phyloP scores from a whole-genome alignment of 2,329 filamentous ascomycete genomes.

The Ophiostoma ulmi region DNA sequence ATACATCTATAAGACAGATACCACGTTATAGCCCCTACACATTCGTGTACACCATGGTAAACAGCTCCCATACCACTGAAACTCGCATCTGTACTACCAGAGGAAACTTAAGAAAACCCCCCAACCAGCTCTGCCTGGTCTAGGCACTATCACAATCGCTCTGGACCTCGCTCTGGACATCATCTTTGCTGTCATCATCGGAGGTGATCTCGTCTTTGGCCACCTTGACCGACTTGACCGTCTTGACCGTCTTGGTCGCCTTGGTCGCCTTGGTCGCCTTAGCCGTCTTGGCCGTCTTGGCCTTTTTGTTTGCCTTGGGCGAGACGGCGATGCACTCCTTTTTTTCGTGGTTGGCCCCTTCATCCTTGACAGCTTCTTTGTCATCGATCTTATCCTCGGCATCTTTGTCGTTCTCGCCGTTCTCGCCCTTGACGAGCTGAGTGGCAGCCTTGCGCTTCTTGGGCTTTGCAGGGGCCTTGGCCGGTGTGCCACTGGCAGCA shows the following conservation, averaged over 20 bases:
- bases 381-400: background rate
- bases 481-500: background rate
- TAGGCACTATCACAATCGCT: background rate
- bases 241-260: background rate
- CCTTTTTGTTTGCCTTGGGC: constrained; percentile 6
- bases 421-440: background rate
- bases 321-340: background rate
- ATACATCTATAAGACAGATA: background rate
- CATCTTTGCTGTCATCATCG: background rate
- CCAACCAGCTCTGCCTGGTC: background rate
- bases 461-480: background rate
- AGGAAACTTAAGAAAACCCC: background rate
- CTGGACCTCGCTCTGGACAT: background rate
- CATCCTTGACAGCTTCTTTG: background rate
- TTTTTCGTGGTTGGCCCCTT: background rate
- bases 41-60: background rate
- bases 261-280: background rate
- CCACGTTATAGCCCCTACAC: too few relatives aligned
- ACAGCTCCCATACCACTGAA: background rate
- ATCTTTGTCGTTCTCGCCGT: background rate
- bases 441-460: constrained; percentile 8
- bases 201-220: background rate
- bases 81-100: background rate
- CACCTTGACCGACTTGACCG: background rate
- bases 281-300: background rate